A percentile compares a stretch with the other conserved stretches of the same genome.
Evolutionary conservation across 1,284 basidiomycete genomes (phyloP).

Genomic region (Malassezia yamatoensis): DNA sequence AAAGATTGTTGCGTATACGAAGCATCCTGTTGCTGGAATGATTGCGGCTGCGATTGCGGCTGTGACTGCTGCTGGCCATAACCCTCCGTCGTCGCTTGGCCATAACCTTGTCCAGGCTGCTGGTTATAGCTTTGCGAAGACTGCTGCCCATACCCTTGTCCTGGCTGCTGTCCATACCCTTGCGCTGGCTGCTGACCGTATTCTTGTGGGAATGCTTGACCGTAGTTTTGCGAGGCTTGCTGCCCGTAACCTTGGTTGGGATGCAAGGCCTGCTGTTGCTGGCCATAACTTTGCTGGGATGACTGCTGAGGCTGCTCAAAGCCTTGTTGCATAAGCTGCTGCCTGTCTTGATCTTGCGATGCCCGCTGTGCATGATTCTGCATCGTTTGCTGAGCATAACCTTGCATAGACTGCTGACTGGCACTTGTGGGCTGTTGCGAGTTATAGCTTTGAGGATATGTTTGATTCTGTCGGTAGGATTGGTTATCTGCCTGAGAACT

Average conservation of each 20-base stretch:
- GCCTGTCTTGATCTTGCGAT: neutral
- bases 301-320: neutral
- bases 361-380: neutral
- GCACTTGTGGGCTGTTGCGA: neutral
- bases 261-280: neutral
- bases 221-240: neutral
- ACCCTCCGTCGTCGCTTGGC: neutral
- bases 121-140: neutral
- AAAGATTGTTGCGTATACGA: neutral
- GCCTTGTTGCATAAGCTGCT: no score
- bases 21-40: neutral
- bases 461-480: no score
- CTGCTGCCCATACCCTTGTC: neutral
- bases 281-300: neutral
- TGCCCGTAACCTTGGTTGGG: neutral
- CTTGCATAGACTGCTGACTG: neutral
- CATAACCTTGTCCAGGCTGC: neutral
- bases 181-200: neutral
- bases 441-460: no score
- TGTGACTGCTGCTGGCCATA: neutral
- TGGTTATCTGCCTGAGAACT: no score
- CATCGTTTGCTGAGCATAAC: neutral
- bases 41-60: neutral
- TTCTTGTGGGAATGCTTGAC: neutral
- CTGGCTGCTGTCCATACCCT: neutral